phyloP scores from a whole-genome alignment of 176 grass and related monocot genomes.

The Pontederia paniculata region DNA sequence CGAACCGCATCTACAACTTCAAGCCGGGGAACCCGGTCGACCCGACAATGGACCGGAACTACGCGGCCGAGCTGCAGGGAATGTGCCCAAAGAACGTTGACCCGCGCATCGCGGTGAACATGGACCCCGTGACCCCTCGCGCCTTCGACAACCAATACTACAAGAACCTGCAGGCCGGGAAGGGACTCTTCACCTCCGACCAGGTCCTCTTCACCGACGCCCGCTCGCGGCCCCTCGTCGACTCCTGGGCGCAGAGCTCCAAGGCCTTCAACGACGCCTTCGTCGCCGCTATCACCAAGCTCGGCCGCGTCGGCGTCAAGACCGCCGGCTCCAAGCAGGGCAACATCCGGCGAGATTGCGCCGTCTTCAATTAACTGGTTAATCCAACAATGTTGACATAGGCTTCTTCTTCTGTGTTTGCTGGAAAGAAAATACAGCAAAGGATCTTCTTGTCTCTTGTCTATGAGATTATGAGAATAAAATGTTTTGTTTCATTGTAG shows the following conservation, averaged over 20 bases:
- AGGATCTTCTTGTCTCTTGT: no score
- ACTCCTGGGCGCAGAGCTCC: not conserved
- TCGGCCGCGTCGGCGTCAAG: conserved; percentile 15
- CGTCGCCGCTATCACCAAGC: conserved; percentile 1
- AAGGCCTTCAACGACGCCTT: not conserved
- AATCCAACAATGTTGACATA: no score
- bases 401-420: no score
- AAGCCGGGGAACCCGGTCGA: not conserved
- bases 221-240: not conserved
- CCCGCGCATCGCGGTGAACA: not conserved
- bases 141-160: conserved; percentile 12
- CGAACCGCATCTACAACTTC: conserved; percentile 9
- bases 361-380: conserved; percentile 7
- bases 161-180: conserved; percentile 12
- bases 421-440: no score
- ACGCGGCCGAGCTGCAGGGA: not conserved
- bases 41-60: not conserved
- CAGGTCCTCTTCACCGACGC: conserved; percentile 7
- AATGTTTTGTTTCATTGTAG: no score
- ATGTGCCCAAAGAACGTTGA: conserved; percentile 8
- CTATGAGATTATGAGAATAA: no score
- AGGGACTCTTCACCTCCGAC: conserved; percentile 14
- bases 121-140: not conserved
- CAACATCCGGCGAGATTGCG: not conserved
- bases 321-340: not conserved